Evolutionary conservation across 2,329 filamentous ascomycete genomes (phyloP), one percentile per base, ranked within the genome.

Genomic region (Clathrospora elynae): DNA sequence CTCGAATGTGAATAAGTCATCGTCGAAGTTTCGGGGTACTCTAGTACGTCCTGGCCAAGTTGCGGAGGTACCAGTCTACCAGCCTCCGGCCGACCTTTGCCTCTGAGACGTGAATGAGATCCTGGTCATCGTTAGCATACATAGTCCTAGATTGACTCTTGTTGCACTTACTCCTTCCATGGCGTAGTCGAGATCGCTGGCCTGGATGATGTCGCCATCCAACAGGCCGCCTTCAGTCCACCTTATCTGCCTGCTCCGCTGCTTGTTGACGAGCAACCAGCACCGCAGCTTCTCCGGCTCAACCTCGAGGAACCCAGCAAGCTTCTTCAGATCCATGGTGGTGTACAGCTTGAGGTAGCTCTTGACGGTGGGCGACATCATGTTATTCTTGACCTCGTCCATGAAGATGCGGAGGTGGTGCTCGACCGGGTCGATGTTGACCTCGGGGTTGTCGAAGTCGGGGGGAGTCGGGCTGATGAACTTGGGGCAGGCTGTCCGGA

Each of bases 331-430:
- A 67, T 99, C 93, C 92, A 99, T 97, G 60, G 93, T 99, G 31
- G 93, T 97, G 84, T 99, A 99, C 42, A 99, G 87, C 71, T 95
- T 93, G 59, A 99, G 84, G 79, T 99, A 99, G 51, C 91, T 96
- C 81, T 95, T 96, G 72, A 99, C 88, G 31, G 91, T 96, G 30
- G 93, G 93, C 72, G 89, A 92, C 85, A 85, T 95, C 83, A 99
- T 93, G 76, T 95, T 97, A 76, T 90, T 96, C 84, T 95, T 96
- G 73, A 99, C 92, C 79, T 99, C 93, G 62, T 96, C 91, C 92
- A 99, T 97, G 81, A 99, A 99, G 76, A 99, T 87, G 64, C 88
- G 81, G 55, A 96, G 84, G 76, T 99, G 92, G 80, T 99, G 93
- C 78, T 99, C 92, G 57, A 96, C 84, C 29, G 93, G 93, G 77